Evolutionary conservation across 1,284 basidiomycete species (phyloP).

Genomic region (Cutaneotrichosporon cutaneum): DNA sequence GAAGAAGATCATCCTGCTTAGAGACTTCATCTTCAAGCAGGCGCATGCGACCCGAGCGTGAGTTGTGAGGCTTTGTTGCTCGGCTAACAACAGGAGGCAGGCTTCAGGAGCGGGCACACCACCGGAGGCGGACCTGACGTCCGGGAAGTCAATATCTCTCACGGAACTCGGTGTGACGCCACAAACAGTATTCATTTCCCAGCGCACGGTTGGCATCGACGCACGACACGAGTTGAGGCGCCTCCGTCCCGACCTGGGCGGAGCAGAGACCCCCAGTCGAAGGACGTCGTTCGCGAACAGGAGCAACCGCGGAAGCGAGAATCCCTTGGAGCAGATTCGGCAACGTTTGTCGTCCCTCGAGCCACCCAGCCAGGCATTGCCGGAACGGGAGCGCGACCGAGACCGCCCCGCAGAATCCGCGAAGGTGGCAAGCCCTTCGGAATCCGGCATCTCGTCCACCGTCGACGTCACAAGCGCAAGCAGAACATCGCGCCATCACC

Average conservation of each 20-base stretch:
- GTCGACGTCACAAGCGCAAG: conserved; percentile 34
- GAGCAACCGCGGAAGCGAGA: conserved; percentile 40
- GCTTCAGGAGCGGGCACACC: conserved; percentile 19
- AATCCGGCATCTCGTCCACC: conserved; percentile 42
- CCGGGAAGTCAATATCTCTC: conserved; percentile 58
- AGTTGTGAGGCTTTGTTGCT: conserved; percentile 17
- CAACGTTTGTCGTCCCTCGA: conserved; percentile 43
- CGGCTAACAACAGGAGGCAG: conserved; percentile 35
- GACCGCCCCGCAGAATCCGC: background rate
- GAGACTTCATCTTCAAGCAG: conserved; percentile 81
- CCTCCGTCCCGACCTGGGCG: conserved; percentile 37
- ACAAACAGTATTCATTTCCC: conserved; percentile 87
- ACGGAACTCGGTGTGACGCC: conserved; percentile 83
- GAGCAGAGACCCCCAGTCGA: conserved; percentile 30
- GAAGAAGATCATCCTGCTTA: conserved; percentile 61
- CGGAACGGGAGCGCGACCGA: background rate
- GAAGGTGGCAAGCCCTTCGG: conserved; percentile 30
- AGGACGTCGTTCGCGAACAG: conserved; percentile 45
- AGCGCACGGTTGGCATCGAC: conserved; percentile 45
- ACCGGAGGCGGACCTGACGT: conserved; percentile 32
- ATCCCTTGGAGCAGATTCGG: conserved; percentile 45
- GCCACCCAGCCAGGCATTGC: conserved; percentile 18
- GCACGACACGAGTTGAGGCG: conserved; percentile 39
- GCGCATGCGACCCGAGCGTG: conserved; percentile 67
- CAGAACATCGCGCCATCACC: conserved; percentile 26